Percentiles rank a stretch among this genome's conserved stretches.
phyloP scores from a whole-genome alignment of 441 rosid species.

The Croton laevigatus region DNA sequence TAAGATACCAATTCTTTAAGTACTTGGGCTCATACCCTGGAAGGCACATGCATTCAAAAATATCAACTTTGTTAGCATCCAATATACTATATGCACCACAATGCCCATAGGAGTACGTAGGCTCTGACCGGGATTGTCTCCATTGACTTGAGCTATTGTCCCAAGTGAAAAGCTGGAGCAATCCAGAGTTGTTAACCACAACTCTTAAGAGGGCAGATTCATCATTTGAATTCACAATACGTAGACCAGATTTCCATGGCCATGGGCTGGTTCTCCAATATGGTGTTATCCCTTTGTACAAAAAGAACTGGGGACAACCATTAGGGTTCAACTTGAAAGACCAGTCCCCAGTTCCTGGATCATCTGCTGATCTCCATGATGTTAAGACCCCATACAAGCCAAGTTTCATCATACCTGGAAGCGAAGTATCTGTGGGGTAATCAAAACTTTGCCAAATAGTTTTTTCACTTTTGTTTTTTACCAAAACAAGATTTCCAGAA shows the following conservation, averaged over 20 bases:
- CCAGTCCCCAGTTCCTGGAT: constrained; percentile 48
- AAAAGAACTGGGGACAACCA: constrained; percentile 49
- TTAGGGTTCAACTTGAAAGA: constrained; percentile 38
- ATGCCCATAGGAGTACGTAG: constrained; percentile 25
- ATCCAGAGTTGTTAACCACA: constrained; percentile 17
- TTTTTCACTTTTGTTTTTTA: neutral
- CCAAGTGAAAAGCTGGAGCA: constrained; percentile 20
- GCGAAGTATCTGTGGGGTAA: constrained; percentile 15
- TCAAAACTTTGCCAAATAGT: constrained; percentile 14
- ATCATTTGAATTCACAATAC: too few species aligned
- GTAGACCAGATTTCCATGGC: constrained; percentile 20
- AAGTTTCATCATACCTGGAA: constrained; percentile 18
- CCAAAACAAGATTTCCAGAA: constrained; percentile 15
- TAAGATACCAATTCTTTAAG: constrained; percentile 1
- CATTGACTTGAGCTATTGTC: constrained; percentile 15
- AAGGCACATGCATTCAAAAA: constrained; percentile 26
- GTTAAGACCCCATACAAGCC: constrained; percentile 11
- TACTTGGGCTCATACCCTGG: constrained; percentile 25
- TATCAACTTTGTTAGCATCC: constrained; percentile 9
- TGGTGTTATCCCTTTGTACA: constrained; percentile 26
- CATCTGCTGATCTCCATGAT: constrained; percentile 23
- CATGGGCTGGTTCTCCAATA: constrained; percentile 26
- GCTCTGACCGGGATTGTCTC: constrained; percentile 13
- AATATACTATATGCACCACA: constrained; percentile 29
- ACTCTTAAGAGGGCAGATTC: constrained; percentile 10